phyloP scores from a whole-genome alignment of 345 rosid species.

The Salix koriyanagi region DNA sequence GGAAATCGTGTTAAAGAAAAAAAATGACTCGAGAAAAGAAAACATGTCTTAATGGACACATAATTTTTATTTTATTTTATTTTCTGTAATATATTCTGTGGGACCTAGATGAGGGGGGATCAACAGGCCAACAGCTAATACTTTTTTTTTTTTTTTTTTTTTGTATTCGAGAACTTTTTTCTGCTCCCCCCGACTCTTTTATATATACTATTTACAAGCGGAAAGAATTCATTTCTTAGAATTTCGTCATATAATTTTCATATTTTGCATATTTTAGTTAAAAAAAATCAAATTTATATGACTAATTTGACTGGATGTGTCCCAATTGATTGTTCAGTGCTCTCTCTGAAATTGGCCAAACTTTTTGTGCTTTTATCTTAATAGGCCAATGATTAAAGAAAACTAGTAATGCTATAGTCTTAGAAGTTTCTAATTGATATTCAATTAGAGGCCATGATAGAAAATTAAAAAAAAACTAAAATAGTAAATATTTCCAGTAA shows the following conservation, averaged over 20 bases:
- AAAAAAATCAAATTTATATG: neutral
- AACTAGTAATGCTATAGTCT: neutral
- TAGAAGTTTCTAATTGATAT: neutral
- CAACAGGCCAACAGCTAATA: no score
- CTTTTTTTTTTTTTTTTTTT: neutral
- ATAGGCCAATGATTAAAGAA: neutral
- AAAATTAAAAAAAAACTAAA: no score
- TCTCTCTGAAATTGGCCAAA: neutral
- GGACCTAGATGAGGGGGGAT: no score
- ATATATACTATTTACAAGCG: neutral
- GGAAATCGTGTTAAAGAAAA: no score
- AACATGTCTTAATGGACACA: no score
- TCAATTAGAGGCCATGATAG: no score
- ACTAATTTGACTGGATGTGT: neutral
- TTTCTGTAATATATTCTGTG: neutral
- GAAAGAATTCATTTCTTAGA: neutral
- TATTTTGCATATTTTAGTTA: neutral
- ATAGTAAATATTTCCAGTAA: no score
- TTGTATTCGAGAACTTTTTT: neutral
- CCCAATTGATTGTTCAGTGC: neutral
- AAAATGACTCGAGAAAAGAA: no score
- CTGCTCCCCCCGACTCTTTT: neutral
- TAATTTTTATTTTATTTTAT: neutral
- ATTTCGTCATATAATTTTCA: neutral
- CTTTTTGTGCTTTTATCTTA: neutral